Evolutionary conservation across 345 rosid genomes (phyloP).

Genomic region (Hibiscus trionum): DNA sequence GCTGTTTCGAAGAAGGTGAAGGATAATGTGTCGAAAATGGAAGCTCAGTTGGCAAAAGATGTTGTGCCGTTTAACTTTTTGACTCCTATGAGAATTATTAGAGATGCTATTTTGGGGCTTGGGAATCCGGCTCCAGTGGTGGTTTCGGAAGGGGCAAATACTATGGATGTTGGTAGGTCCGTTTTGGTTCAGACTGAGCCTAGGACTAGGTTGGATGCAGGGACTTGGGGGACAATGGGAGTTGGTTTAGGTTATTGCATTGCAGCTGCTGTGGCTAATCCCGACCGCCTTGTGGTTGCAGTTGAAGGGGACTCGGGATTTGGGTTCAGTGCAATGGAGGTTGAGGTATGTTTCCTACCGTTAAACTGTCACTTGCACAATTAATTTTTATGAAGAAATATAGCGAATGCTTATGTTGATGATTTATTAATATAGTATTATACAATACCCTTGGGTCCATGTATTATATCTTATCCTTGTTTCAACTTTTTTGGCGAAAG

Average conservation of each 20-base stretch:
- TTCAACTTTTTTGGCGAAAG: neutral
- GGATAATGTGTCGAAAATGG: slow-evolving; percentile 74
- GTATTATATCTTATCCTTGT: neutral
- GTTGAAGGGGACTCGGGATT: slow-evolving; percentile 99
- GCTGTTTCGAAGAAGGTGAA: slow-evolving; percentile 56
- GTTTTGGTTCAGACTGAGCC: slow-evolving; percentile 96
- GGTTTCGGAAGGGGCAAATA: slow-evolving; percentile 94
- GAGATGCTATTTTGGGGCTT: slow-evolving; percentile 62
- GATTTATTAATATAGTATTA: neutral
- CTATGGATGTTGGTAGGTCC: slow-evolving; percentile 95
- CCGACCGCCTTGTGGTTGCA: slow-evolving; percentile 78
- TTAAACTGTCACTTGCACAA: neutral
- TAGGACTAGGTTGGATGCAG: slow-evolving; percentile 96
- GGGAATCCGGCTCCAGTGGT: slow-evolving; percentile 83
- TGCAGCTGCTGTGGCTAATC: slow-evolving; percentile 93
- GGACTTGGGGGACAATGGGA: slow-evolving; percentile 99
- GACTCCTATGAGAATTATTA: slow-evolving; percentile 92
- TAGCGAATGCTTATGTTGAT: neutral
- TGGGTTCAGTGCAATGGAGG: slow-evolving; percentile 98
- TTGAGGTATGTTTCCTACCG: slow-evolving; percentile 19
- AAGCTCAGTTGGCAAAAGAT: slow-evolving; percentile 73
- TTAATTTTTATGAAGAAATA: neutral
- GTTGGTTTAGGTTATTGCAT: slow-evolving; percentile 97
- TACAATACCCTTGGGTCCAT: neutral
- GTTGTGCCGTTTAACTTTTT: slow-evolving; percentile 89